Conservation (phyloP, 768 basidiomycete species). For the Russula lepida region DNA sequence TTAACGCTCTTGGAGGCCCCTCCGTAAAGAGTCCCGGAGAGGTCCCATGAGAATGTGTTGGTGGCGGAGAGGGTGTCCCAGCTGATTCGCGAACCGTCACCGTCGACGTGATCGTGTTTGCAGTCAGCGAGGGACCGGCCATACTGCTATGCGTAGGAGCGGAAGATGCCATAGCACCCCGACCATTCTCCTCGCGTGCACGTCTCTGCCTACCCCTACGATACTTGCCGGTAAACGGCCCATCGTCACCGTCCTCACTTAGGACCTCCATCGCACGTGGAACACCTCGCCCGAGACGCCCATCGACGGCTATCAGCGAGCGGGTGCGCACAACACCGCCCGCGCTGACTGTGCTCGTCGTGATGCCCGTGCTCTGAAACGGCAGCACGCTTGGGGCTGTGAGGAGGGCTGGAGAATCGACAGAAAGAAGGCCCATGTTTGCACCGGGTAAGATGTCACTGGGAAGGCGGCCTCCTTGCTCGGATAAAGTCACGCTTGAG, state of each 20-base stretch:
- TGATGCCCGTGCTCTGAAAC: conserved; percentile 16
- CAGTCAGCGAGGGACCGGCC: background rate
- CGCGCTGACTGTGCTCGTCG: conserved; percentile 19
- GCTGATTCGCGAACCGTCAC: background rate
- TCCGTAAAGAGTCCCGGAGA: background rate
- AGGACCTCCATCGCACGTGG: conserved; percentile 17
- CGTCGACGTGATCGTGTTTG: conserved; percentile 11
- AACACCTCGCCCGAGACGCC: conserved; percentile 18
- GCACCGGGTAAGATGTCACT: background rate
- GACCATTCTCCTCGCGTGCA: background rate
- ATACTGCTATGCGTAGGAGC: background rate
- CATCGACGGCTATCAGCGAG: conserved; percentile 12
- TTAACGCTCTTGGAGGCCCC: background rate
- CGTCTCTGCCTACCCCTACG: background rate
- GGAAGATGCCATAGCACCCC: background rate
- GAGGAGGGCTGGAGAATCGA: conserved; percentile 16
- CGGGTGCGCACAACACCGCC: conserved; percentile 20
- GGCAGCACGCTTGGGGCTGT: conserved; percentile 17
- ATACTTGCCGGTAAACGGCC: background rate
- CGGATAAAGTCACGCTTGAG: conserved; percentile 3
- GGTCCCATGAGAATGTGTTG: background rate
- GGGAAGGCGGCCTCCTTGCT: background rate
- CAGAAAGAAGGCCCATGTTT: conserved; percentile 11
- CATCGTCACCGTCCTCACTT: background rate
- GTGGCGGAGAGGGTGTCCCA: background rate